Conservation (phyloP, 2,329 filamentous ascomycete species). For the Colletotrichum horii region DNA sequence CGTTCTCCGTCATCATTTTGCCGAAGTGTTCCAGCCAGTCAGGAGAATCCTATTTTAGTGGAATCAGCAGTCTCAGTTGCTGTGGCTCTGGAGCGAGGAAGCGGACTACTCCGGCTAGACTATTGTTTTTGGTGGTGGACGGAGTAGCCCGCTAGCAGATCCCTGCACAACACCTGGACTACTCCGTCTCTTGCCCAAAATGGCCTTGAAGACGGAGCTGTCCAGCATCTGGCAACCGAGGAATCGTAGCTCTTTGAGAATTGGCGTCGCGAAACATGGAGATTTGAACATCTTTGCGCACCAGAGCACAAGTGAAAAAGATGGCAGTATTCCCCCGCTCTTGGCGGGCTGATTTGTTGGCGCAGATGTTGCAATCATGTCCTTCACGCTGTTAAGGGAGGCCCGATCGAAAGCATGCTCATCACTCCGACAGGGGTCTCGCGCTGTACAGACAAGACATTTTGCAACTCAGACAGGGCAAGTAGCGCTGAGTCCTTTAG, state of each 20-base stretch:
- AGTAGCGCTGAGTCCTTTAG: conserved; percentile 26
- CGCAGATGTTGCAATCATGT: not conserved
- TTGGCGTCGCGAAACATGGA: not conserved
- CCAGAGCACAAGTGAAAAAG: not conserved
- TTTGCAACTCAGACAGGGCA: not conserved
- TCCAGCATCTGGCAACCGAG: not conserved
- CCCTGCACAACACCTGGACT: not conserved
- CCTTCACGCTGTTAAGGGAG: not conserved
- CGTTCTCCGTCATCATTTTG: not conserved
- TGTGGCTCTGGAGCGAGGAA: no score
- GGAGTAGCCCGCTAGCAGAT: not conserved
- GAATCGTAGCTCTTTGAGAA: not conserved
- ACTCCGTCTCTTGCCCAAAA: not conserved
- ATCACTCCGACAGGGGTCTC: not conserved
- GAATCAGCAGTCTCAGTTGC: not conserved
- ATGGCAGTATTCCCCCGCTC: not conserved
- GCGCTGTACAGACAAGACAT: not conserved
- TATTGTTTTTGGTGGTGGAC: not conserved
- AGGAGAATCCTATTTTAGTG: not conserved
- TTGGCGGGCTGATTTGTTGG: not conserved
- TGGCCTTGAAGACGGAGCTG: not conserved
- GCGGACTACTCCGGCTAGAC: not conserved
- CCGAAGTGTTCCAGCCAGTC: not conserved
- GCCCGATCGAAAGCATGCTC: not conserved
- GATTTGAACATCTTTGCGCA: not conserved